Conservation (phyloP, 768 basidiomycete species). For the Naganishia kalamii region DNA sequence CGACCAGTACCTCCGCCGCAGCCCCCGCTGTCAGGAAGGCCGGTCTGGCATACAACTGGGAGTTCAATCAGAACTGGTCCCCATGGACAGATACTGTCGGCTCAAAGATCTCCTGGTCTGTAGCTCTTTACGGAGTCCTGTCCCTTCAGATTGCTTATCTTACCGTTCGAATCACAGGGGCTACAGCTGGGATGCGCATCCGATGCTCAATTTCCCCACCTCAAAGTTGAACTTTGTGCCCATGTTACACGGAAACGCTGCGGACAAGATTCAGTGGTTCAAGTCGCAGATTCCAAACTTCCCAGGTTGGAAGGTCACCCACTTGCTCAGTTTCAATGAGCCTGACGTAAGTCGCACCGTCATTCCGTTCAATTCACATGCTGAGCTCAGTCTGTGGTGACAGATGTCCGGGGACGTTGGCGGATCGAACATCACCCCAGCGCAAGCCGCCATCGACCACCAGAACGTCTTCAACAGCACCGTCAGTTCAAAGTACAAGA, state of each 20-base stretch:
- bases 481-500: conserved; percentile 25
- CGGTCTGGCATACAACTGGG: conserved; percentile 11
- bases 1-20: background rate
- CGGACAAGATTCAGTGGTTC: conserved; percentile 16
- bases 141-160: background rate
- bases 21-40: background rate
- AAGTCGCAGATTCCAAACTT: conserved; percentile 13
- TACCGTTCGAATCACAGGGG: background rate
- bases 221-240: conserved; percentile 9
- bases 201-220: conserved; percentile 9
- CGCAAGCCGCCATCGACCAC: conserved; percentile 25
- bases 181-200: conserved; percentile 16
- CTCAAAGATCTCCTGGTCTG: background rate
- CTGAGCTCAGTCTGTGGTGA: conserved; percentile 26
- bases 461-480: conserved; percentile 31
- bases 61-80: conserved; percentile 13
- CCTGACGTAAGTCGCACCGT: conserved; percentile 24
- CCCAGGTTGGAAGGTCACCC: conserved; percentile 20
- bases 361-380: background rate
- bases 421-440: conserved; percentile 28
- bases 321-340: conserved; percentile 40
- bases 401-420: conserved; percentile 13
- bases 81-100: conserved; percentile 6
- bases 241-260: conserved; percentile 4
- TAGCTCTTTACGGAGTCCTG: background rate